Conservation (phyloP, 768 basidiomycete genomes). For the Calocybe cyanea region DNA sequence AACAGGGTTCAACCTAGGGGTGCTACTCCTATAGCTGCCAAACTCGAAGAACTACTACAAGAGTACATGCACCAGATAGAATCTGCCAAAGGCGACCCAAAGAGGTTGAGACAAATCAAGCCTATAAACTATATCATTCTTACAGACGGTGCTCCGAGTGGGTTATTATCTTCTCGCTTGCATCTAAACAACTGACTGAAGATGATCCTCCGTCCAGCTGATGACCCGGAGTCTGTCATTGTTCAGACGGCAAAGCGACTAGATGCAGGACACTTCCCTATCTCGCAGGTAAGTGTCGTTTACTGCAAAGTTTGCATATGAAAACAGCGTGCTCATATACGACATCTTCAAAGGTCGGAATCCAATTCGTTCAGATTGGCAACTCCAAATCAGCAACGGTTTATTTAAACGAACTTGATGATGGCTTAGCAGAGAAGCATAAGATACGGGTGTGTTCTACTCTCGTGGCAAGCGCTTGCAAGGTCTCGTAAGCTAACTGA, state of each 20-base stretch:
- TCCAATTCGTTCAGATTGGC: conserved; percentile 75
- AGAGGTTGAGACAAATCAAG: conserved; percentile 35
- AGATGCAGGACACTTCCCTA: conserved; percentile 46
- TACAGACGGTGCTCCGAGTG: conserved; percentile 62
- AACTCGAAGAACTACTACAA: conserved; percentile 28
- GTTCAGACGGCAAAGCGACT: conserved; percentile 44
- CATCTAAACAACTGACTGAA: not conserved
- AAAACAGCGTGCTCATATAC: not conserved
- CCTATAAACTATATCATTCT: conserved; percentile 58
- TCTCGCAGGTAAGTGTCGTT: conserved; percentile 40
- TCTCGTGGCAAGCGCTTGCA: not conserved
- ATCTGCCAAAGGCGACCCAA: conserved; percentile 20
- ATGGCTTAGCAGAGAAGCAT: conserved; percentile 41
- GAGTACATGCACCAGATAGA: conserved; percentile 25
- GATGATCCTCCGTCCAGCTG: conserved; percentile 31
- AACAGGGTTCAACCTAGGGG: conserved; percentile 29
- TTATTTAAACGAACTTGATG: conserved; percentile 54
- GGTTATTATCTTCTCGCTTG: conserved; percentile 15
- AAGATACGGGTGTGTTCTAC: conserved; percentile 36
- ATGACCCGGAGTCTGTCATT: conserved; percentile 48
- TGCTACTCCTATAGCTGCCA: conserved; percentile 39
- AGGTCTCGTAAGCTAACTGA: not conserved
- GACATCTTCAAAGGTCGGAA: conserved; percentile 42
- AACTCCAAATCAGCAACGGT: conserved; percentile 31
- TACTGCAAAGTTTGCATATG: not conserved